Evolutionary conservation across 2,329 filamentous ascomycete genomes (phyloP), one percentile per base, ranked within the genome.

Genomic region (Penicillium janthinellum): DNA sequence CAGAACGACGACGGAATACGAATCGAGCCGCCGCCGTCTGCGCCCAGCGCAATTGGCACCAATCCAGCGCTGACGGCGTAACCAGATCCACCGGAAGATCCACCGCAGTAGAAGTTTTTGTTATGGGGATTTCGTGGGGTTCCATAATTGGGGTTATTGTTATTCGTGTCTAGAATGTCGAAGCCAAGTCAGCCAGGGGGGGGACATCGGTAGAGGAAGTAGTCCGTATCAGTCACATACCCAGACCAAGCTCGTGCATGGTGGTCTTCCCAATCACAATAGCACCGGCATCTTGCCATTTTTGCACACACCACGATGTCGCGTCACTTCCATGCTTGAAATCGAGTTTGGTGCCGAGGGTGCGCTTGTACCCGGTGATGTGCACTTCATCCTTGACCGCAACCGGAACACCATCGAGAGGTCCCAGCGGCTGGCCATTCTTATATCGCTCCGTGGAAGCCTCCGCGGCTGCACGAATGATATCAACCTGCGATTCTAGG

Each of bases 331-430:
- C 64, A 71, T 80, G 62, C 1, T 80, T 83, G 58, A 84, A 83
- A 64, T 89, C 82, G 48, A 87, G 80, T 62, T 78, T 83, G 68
- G 88, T 87, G 22, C 90, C 91, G 50, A 84, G 77, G 55, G 86
- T 88, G 63, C 83, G 85, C 53, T 85, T 83, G 71, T 92, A 93
- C 14, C 90, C 91, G 64, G 86, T 82, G 35, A 92, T 79, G 64
- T 89, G 83, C 15, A 88, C 83, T 70, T 96, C 91, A 70, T 96
- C 92, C 77, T 96, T 96, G 67, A 95, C 85, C 0, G 88, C 90
- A 51, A 96, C 84, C 0, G 92, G 92, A 0, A 96, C 86, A 12
- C 92, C 92, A 69, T 96, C 92, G 7, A 96, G 79, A 5, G 90
- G 78, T 12, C 90, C 83, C 15, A 92, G 74, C 0, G 87, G 83